These are phyloP conservation scores for Medakamo hakoo DNA, from an alignment of 139 green algal species.

Conservation along the genomic window DNA sequence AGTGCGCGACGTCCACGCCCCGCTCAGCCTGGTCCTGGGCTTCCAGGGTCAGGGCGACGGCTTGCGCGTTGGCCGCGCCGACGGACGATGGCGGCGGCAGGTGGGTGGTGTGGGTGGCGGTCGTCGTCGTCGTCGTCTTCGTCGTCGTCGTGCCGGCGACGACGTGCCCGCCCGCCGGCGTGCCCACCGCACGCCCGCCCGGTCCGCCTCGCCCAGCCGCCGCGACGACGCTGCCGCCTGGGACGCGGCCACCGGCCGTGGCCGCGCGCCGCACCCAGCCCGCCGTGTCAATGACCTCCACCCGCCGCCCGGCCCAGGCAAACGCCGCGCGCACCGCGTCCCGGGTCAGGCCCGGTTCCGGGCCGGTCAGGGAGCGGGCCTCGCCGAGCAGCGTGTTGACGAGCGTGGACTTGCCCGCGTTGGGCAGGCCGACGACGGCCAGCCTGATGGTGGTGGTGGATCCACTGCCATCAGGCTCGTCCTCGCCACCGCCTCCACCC, in stretches of 20 bases:
- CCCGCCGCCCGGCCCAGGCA: constrained; percentile 7
- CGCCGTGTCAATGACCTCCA: constrained; percentile 79
- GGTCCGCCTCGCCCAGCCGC: too few relatives aligned
- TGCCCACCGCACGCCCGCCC: too few relatives aligned
- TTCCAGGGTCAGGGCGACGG: constrained; percentile 2
- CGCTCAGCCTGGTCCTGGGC: constrained; percentile 6
- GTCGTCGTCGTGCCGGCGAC: too few relatives aligned
- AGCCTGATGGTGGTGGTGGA: constrained; percentile 16
- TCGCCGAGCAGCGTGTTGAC: constrained; percentile 60
- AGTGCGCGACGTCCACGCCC: constrained; percentile 45
- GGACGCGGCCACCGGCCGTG: too few relatives aligned
- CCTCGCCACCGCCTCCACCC: not conserved
- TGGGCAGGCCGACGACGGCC: constrained; percentile 63
- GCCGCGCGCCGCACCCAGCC: constrained; percentile 54
- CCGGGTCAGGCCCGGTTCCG: constrained; percentile 78
- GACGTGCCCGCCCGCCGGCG: too few relatives aligned
- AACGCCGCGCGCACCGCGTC: constrained; percentile 47
- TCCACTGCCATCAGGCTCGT: not conserved
- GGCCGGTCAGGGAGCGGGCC: constrained; percentile 70
- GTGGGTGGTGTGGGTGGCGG: too few relatives aligned
- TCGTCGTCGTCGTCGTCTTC: too few relatives aligned
- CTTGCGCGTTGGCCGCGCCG: too few relatives aligned
- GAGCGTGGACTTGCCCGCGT: constrained; percentile 76
- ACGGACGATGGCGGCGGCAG: too few relatives aligned
- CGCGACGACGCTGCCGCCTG: too few relatives aligned